phyloP scores from a whole-genome alignment of 139 green algal species.

The Chlorella sp. region DNA sequence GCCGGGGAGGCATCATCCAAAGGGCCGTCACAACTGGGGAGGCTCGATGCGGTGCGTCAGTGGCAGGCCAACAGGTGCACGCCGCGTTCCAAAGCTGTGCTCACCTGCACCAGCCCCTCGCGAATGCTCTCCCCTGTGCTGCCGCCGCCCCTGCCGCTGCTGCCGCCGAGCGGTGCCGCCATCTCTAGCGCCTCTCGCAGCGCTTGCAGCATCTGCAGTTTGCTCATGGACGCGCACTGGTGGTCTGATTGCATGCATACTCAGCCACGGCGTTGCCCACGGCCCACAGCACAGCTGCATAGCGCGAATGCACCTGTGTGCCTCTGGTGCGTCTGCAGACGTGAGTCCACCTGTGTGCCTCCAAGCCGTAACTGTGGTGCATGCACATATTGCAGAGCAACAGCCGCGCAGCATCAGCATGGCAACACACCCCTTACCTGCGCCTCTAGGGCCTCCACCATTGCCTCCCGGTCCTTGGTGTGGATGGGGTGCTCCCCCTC shows the following conservation, averaged over 20 bases:
- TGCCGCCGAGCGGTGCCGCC: not conserved
- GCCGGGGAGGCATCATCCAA: not conserved
- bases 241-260: too few relatives aligned
- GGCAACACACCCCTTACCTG: not conserved
- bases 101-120: constrained; percentile 25
- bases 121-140: not conserved
- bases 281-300: not conserved
- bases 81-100: not conserved
- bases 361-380: too few relatives aligned
- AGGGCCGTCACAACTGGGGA: not conserved
- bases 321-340: too few relatives aligned
- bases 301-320: too few relatives aligned
- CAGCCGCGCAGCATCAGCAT: too few relatives aligned
- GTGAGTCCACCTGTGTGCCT: too few relatives aligned
- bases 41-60: too few relatives aligned
- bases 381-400: too few relatives aligned
- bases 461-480: constrained; percentile 13
- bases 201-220: constrained; percentile 24
- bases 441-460: constrained; percentile 2
- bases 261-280: too few relatives aligned
- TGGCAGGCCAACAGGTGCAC: not conserved
- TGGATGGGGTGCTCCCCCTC: constrained; percentile 45
- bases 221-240: too few relatives aligned
- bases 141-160: not conserved
- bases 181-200: constrained; percentile 22